These are phyloP conservation scores for Myxozyma geophila DNA, from an alignment of 805 yeast genomes.

Conservation along the genomic window DNA sequence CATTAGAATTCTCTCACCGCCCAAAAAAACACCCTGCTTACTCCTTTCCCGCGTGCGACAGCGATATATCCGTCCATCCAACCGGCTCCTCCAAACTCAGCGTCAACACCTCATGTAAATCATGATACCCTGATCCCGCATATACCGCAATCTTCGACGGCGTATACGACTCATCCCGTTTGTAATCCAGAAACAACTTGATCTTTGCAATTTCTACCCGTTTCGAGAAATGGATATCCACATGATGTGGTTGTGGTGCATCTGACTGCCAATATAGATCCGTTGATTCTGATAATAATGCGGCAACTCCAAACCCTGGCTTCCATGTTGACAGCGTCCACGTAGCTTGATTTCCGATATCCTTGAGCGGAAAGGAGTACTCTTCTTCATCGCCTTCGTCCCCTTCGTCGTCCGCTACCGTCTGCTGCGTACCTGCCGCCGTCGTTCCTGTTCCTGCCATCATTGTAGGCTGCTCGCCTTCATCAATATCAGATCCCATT, in stretches of 20 bases:
- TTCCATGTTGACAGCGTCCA: slow-evolving; percentile 85
- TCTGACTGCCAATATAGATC: slow-evolving; percentile 91
- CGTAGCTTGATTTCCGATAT: slow-evolving; percentile 77
- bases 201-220: slow-evolving; percentile 70
- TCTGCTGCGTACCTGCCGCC: background rate
- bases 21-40: slow-evolving; percentile 17
- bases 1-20: background rate
- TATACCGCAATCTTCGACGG: slow-evolving; percentile 68
- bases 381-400: background rate
- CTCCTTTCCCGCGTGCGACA: slow-evolving; percentile 59
- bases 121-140: slow-evolving; percentile 83
- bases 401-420: background rate
- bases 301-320: slow-evolving; percentile 70
- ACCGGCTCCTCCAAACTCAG: slow-evolving; percentile 65
- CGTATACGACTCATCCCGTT: slow-evolving; percentile 87
- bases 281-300: slow-evolving; percentile 68
- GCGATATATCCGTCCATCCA: slow-evolving; percentile 76
- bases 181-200: slow-evolving; percentile 70
- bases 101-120: slow-evolving; percentile 66
- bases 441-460: background rate
- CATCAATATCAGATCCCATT: slow-evolving; percentile 1
- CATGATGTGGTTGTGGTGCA: slow-evolving; percentile 83
- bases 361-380: slow-evolving; percentile 43
- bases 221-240: slow-evolving; percentile 80
- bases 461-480: background rate